These are phyloP conservation scores for Colletotrichum graminicola DNA, from an alignment of 2,329 filamentous ascomycete species.

Conservation along the genomic window DNA sequence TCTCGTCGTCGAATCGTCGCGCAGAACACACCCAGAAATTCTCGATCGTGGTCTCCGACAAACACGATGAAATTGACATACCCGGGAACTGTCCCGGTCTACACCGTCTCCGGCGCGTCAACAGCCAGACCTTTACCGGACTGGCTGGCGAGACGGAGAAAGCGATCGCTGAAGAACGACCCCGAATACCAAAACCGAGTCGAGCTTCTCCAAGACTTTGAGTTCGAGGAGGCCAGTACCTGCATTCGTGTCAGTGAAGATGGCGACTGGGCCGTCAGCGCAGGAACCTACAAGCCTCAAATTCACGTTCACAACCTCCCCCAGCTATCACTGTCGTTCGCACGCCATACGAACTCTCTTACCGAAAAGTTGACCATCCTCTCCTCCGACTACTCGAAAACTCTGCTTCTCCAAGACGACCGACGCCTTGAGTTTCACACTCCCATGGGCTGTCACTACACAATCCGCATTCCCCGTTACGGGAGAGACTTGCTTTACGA, in stretches of 20 bases:
- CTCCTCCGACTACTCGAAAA: constrained; percentile 93
- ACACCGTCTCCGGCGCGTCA: constrained; percentile 93
- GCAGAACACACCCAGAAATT: constrained; percentile 24
- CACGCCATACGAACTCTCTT: constrained; percentile 89
- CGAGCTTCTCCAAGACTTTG: constrained; percentile 96
- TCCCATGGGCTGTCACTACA: constrained; percentile 87
- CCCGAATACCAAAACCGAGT: constrained; percentile 93
- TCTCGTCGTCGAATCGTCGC: constrained; percentile 26
- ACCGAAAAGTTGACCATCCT: constrained; percentile 93
- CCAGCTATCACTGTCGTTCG: constrained; percentile 92
- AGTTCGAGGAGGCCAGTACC: constrained; percentile 94
- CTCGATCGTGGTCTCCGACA: constrained; percentile 22
- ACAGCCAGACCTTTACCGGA: constrained; percentile 91
- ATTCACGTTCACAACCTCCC: constrained; percentile 97
- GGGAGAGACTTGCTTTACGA: constrained; percentile 92
- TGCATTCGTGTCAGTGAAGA: constrained; percentile 93
- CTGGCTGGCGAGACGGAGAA: constrained; percentile 91
- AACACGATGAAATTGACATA: constrained; percentile 82
- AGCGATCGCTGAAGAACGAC: constrained; percentile 92
- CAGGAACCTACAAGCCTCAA: constrained; percentile 80
- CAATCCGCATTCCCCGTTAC: constrained; percentile 90
- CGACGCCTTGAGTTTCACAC: constrained; percentile 94
- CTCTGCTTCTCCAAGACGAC: constrained; percentile 91
- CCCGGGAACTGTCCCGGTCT: constrained; percentile 86
- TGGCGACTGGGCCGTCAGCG: constrained; percentile 86